Evolutionary conservation across 176 grass and related monocot species (phyloP), one percentile per base, ranked within the genome.

Genomic region (bread wheat (Triticum aestivum)): DNA sequence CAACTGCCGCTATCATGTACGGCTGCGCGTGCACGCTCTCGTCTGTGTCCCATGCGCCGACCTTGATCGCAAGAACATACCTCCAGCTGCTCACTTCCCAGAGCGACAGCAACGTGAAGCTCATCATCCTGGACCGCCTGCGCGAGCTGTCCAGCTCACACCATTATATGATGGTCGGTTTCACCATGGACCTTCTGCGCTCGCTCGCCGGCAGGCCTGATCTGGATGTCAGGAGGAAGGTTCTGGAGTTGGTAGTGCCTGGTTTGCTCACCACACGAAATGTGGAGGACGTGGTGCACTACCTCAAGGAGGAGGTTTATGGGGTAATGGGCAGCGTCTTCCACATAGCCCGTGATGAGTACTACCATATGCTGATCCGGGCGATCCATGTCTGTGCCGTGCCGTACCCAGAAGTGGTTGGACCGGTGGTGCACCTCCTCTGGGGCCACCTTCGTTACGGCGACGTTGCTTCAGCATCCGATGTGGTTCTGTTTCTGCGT

Each of bases 101-200:
- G 85, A 93, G 93, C 4, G 91, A 95, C 65, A 93, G 91, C 26
- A 95, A 89, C 64, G 91, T 95, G 44, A 90, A 90, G 77, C 88
- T 95, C 45, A 89, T 95, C 41, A 37, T 93, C 44, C 84, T 95
- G 47, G 93, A 95, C 30, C 89, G 91, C 26, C 87, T 95, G 14
- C 61, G 85, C 24, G 93, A 91, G 61, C 84, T 93, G 74, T 68
- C 81, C 11, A 64, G 75, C 30, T 82, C 83, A 0, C 91, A 95
- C 51, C 79, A 83, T 11, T 81, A 89, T 44, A 72, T 91, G 18
- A 92, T 93, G 90, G 87, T 88, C 35, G 81, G 83, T 75, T 68
- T 85, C 11, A 86, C 91, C 11, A 93, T 95, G 93, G 93, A 95
- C 20, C 61, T 91, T 38, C 49, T 93, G 6, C 86, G 77, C 2